A percentile compares a stretch with the other conserved stretches of the same genome.
These are phyloP conservation scores for Sarocladium oryzae DNA, from an alignment of 2,329 filamentous ascomycete species.

Conservation along the genomic window DNA sequence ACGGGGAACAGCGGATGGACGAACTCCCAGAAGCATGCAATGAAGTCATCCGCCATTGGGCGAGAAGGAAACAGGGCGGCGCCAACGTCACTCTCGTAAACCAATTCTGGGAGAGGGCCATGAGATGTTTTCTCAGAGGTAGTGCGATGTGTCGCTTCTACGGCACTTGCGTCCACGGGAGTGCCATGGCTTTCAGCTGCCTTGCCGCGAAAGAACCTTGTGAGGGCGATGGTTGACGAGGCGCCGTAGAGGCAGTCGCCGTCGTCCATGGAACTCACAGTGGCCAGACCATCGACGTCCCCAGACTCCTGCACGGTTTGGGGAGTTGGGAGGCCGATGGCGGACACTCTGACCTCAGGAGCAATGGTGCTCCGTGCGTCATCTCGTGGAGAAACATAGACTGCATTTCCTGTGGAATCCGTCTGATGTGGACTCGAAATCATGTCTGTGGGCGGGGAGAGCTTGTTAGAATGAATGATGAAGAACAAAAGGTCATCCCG, in stretches of 20 bases:
- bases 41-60: background rate
- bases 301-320: constrained; percentile 1
- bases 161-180: background rate
- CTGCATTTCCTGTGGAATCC: background rate
- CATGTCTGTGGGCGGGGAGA: background rate
- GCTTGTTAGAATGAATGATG: background rate
- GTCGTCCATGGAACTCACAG: background rate
- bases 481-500: too few species aligned
- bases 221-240: constrained; percentile 1
- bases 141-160: background rate
- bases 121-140: background rate
- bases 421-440: background rate
- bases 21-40: constrained; percentile 5
- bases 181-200: background rate
- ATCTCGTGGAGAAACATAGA: background rate
- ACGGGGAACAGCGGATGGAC: constrained; percentile 6
- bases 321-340: background rate
- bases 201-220: constrained; percentile 6
- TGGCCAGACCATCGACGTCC: constrained; percentile 2
- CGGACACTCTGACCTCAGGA: background rate
- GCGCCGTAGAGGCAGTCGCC: constrained; percentile 5
- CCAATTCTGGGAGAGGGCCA: background rate
- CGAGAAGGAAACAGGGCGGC: background rate
- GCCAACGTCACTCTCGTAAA: background rate
- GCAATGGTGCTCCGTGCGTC: background rate